Percentiles rank a stretch among this genome's conserved stretches.
Conservation (phyloP, 306 rosid genomes). For the Sophora flavescens region DNA sequence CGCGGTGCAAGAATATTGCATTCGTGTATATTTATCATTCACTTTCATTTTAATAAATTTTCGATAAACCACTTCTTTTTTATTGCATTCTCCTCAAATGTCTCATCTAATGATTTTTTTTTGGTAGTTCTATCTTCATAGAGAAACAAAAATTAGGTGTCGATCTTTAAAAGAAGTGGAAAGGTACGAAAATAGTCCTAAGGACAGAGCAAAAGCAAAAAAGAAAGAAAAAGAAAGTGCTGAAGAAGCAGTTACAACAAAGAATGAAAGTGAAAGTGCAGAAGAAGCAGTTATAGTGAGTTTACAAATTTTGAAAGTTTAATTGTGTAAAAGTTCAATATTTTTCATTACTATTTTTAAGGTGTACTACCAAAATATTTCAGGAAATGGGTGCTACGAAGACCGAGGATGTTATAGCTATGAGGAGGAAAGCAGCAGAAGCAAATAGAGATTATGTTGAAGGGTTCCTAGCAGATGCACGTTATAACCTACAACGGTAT, state of each 20-base stretch:
- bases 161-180: slow-evolving; percentile 1
- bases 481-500: not conserved
- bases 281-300: not conserved
- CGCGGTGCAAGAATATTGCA: too few relatives aligned
- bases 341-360: not conserved
- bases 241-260: not conserved
- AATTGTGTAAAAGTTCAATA: not conserved
- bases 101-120: not conserved
- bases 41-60: too few relatives aligned
- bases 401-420: not conserved
- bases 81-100: not conserved
- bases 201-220: not conserved
- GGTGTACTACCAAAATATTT: not conserved
- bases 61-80: not conserved
- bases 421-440: not conserved
- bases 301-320: not conserved
- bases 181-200: not conserved
- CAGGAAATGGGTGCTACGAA: not conserved
- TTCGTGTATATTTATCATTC: too few relatives aligned
- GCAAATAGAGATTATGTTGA: not conserved
- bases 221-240: not conserved
- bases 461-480: not conserved
- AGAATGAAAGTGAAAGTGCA: too few relatives aligned
- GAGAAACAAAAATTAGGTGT: not conserved
- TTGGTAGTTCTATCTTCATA: slow-evolving; percentile 7